phyloP scores from a whole-genome alignment of 768 basidiomycete genomes.

The Holtermannia corniformis region DNA sequence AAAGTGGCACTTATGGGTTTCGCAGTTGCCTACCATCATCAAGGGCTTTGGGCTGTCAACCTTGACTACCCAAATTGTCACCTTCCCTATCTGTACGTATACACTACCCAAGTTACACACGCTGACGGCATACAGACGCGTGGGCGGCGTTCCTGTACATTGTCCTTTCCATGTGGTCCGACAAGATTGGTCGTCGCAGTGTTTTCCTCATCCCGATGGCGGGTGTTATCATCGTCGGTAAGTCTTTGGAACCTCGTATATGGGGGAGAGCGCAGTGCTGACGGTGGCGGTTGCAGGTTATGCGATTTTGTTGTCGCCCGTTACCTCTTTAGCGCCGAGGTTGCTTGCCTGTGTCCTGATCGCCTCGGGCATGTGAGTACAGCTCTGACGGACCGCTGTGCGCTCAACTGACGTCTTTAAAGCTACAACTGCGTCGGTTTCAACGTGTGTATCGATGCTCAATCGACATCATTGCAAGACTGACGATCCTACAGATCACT shows the following conservation, averaged over 20 bases:
- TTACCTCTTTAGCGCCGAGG: background rate
- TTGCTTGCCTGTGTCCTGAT: conserved; percentile 3
- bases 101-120: no score
- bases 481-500: background rate
- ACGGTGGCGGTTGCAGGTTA: conserved; percentile 1
- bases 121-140: no score
- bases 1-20: no score
- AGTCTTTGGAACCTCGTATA: no score
- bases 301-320: conserved; percentile 2
- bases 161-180: background rate
- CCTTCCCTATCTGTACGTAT: conserved; percentile 23
- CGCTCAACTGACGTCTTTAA: no score
- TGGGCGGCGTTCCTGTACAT: conserved; percentile 7
- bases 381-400: no score
- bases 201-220: conserved; percentile 9
- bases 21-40: conserved; percentile 24
- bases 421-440: conserved; percentile 7
- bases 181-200: background rate
- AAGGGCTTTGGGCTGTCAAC: conserved; percentile 18
- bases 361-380: conserved; percentile 8
- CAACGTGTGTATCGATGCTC: background rate
- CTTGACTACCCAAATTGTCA: conserved; percentile 23
- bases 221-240: background rate
- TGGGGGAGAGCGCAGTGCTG: no score
- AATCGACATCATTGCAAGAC: background rate